A percentile compares a stretch with the other conserved stretches of the same genome.
Evolutionary conservation across 352 stramenopile genomes (phyloP).

Genomic region (Globisporangium iwayamae): DNA sequence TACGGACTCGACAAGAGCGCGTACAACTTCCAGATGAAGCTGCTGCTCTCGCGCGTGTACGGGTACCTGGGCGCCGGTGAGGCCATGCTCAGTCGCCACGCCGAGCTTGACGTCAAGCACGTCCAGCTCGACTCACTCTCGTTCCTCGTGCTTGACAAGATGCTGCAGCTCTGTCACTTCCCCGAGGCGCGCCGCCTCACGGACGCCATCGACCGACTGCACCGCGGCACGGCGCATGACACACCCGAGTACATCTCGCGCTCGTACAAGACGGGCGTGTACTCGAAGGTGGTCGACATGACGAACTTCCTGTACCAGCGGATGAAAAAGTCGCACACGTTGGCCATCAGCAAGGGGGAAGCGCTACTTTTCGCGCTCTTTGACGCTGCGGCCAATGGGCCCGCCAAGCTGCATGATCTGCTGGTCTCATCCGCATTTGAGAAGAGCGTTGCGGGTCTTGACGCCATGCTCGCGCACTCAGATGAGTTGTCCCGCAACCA

Average conservation of each 20-base stretch:
- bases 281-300: constrained; percentile 85
- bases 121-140: constrained; percentile 83
- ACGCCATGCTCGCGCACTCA: constrained; percentile 31
- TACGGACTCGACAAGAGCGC: constrained; percentile 72
- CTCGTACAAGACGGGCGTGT: constrained; percentile 78
- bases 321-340: constrained; percentile 74
- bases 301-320: constrained; percentile 66
- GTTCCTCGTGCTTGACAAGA: constrained; percentile 81
- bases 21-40: constrained; percentile 91
- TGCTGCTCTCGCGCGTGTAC: constrained; percentile 80
- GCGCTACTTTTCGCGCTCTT: constrained; percentile 52
- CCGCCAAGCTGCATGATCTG: constrained; percentile 46
- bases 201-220: constrained; percentile 46
- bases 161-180: constrained; percentile 62
- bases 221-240: constrained; percentile 53
- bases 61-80: constrained; percentile 60
- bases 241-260: constrained; percentile 79
- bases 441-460: constrained; percentile 30
- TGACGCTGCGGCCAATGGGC: constrained; percentile 37
- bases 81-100: constrained; percentile 62
- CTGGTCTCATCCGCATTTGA: constrained; percentile 39
- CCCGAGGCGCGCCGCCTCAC: constrained; percentile 46
- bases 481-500: constrained; percentile 67
- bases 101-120: constrained; percentile 83
- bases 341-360: constrained; percentile 64